Base-by-base conservation (phyloP, 768 basidiomycete species). In the Naematelia aurantialba region DNA sequence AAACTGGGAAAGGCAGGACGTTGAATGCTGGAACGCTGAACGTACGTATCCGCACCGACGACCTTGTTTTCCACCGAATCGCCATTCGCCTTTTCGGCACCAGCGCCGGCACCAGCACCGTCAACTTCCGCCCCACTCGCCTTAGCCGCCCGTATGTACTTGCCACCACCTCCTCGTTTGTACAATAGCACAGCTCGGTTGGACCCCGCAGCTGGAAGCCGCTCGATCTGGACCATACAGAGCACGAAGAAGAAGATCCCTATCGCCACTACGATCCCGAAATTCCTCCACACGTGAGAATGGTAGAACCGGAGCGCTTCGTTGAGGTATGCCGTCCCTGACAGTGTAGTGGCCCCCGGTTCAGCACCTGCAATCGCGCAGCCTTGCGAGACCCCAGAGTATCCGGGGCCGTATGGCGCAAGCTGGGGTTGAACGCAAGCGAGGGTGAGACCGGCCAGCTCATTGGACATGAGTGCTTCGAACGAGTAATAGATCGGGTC, bases 401-500 rank as follows among this genome's bases (percentile, higher is more conserved):
- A 69, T 1, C 60, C 60, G 26, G 58, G 55, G 4, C 69, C 69
- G 39, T 61, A 67, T 1, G 69, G 69, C 1, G 57, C 66, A 8
- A 70, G 63, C 27, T 67, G 66, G 30, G 66, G 61, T 26, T 47
- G 63, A 13, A 61, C 60, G 49, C 69, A 70, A 44, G 67, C 51
- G 12, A 71, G 51, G n/a, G 53, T 46, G 3, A 66, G 30, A 8
- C 67, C 69, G 22, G 55, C 56, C 29, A 72, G 60, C 52, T 72
- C 67, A 47, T 67, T 65, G 22, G 50, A 44, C 59, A 71, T 65
- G 45, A 72, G 56, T 4, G 68, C 70, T 50, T 74, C 72, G 51
- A 75, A 69, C 0, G 65, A 59, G 55, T 74, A 76, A 57, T 69
- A 68, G 29, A 77, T 58, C 0, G 76, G 76, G 52, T 74, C 62